phyloP scores from a whole-genome alignment of 371 early-diverging fungal genomes.

The Mortierella sp. region DNA sequence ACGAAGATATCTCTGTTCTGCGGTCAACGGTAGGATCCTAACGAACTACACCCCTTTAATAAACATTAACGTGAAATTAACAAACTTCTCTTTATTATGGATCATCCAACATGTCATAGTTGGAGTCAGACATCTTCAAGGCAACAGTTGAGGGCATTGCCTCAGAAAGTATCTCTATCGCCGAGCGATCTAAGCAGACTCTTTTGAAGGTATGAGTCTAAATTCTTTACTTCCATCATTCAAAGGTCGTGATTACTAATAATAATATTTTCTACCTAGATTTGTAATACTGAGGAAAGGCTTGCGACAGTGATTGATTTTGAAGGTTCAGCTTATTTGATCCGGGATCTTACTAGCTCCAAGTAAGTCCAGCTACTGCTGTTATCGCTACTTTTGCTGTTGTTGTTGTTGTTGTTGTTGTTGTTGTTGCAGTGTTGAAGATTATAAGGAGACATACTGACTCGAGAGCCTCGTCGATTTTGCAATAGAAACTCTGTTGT shows the following conservation, averaged over 20 bases:
- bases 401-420: not conserved
- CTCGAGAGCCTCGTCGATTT: not conserved
- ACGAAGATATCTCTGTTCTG: conserved; percentile 11
- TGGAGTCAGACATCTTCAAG: conserved; percentile 29
- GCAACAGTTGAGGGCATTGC: conserved; percentile 26
- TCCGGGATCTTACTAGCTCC: conserved; percentile 29
- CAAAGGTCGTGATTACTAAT: not conserved
- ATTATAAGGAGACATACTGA: too few relatives aligned
- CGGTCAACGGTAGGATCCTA: conserved; percentile 24
- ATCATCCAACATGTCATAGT: conserved; percentile 3
- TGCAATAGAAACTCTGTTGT: conserved; percentile 27
- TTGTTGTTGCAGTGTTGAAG: too few relatives aligned
- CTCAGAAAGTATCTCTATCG: conserved; percentile 36
- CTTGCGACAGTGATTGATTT: conserved; percentile 16
- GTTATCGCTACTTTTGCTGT: not conserved
- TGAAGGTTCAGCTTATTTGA: conserved; percentile 11
- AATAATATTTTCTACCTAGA: not conserved
- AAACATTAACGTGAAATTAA: not conserved
- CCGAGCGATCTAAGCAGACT: conserved; percentile 40
- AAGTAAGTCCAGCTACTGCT: conserved; percentile 11
- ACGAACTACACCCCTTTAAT: not conserved
- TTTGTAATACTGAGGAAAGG: conserved; percentile 24
- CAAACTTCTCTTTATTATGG: not conserved
- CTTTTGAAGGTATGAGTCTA: conserved; percentile 26
- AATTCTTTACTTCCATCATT: not conserved